Evolutionary conservation across 768 basidiomycete species (phyloP), one percentile per base, ranked within the genome.

Genomic region (Trametes meyenii): DNA sequence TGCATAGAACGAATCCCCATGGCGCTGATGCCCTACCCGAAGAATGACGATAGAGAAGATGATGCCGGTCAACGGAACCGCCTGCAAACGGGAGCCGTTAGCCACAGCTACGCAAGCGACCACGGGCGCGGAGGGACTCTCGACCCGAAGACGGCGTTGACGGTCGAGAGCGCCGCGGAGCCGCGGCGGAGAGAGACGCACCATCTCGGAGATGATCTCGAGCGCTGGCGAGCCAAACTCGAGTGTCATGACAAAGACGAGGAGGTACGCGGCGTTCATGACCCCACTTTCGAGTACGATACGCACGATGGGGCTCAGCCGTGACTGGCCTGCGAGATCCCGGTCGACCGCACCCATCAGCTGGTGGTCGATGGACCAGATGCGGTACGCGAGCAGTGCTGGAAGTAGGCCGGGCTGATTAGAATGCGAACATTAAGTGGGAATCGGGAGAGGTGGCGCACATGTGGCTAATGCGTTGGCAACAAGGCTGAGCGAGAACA

Each of bases 221-320:
- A 65, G 60, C 26, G 42, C 36, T 40, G 52, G 23, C 44, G 60
- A 61, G 39, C 61, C 61, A 14, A 44, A 50, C 21, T 38, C 53
- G 45, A 63, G 52, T 13, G 55, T 60, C 35, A 60, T 55, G 23
- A 56, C 56, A 57, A 48, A 59, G 26, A 46, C 58, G 52, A 63
- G 53, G 10, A 66, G 49, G 50, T 60, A 63, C 16, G 65, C 62
- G 24, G 65, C 65, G 42, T 66, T 66, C 33, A 66, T 23, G 14
- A 58, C 36, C 5, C 62, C 58, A 48, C 62, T 66, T 46, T 66
- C 62, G 38, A 66, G 50, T 17, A 66, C 24, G 48, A 66, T 64
- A n/a, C 57, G 50, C 2, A 66, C 38, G 14, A 66, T 44, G 42
- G 62, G 61, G 35, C 48, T 61, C 29, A 59, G 55, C 6, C 38